A percentile compares a stretch with the other conserved stretches of the same genome.
phyloP scores from a whole-genome alignment of 2,329 filamentous ascomycete genomes.

The Pleurostoma richardsiae region DNA sequence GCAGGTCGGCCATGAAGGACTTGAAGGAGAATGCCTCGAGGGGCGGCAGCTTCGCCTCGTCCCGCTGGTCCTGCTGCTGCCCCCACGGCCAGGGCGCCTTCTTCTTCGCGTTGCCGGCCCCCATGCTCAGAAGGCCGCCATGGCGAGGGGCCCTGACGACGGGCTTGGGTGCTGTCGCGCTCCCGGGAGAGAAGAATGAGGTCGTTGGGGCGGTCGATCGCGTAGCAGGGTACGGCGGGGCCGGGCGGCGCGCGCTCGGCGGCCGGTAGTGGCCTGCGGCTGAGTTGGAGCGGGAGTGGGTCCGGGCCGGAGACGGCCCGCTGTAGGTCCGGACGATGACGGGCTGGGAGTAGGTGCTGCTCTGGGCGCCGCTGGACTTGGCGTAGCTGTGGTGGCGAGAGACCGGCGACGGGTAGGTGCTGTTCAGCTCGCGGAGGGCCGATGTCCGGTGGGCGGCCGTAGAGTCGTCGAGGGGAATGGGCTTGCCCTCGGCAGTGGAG shows the following conservation, averaged over 20 bases:
- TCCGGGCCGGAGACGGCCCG: constrained; percentile 32
- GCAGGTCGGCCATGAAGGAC: constrained; percentile 55
- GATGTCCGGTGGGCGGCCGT: constrained; percentile 53
- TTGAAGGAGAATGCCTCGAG: constrained; percentile 62
- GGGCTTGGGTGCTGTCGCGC: constrained; percentile 11
- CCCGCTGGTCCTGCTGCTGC: constrained; percentile 11
- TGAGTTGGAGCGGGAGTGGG: constrained; percentile 15
- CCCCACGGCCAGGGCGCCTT: constrained; percentile 23
- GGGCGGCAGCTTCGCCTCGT: constrained; percentile 45
- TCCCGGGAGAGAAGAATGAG: constrained; percentile 15
- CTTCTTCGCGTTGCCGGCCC: constrained; percentile 35
- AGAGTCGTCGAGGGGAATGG: constrained; percentile 51
- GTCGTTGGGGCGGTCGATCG: constrained; percentile 14
- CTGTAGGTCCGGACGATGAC: constrained; percentile 62
- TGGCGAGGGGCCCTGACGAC: constrained; percentile 23
- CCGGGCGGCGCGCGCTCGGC: constrained; percentile 19
- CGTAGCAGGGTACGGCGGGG: constrained; percentile 18
- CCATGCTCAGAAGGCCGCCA: constrained; percentile 36
- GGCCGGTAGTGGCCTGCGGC: constrained; percentile 15
- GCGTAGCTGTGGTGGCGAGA: constrained; percentile 44
- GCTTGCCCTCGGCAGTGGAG: constrained; percentile 50
- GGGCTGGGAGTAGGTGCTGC: constrained; percentile 58
- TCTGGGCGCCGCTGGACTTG: constrained; percentile 50
- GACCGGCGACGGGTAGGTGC: constrained; percentile 43
- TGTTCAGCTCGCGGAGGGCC: constrained; percentile 55